Evolutionary conservation across 176 grass and related monocot species (phyloP).

Genomic region (Rhynchospora breviuscula): DNA sequence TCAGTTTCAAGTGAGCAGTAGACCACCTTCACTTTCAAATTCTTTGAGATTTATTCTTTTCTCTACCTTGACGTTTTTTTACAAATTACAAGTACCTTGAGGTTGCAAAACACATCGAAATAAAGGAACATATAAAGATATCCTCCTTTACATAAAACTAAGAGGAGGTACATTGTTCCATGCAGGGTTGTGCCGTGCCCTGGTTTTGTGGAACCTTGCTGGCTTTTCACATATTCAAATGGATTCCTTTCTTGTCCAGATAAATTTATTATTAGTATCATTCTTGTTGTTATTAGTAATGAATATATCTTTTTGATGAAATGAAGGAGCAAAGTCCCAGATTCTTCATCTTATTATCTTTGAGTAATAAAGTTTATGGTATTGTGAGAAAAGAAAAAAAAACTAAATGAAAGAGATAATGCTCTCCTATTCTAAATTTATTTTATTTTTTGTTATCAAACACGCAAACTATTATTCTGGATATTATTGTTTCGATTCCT

Average conservation of each 20-base stretch:
- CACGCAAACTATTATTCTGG: no score
- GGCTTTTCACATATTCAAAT: background rate
- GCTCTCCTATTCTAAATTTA: no score
- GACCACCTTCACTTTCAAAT: background rate
- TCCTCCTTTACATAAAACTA: background rate
- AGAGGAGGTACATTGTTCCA: background rate
- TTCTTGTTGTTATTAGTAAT: background rate
- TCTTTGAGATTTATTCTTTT: background rate
- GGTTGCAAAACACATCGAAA: background rate
- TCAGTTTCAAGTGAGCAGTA: background rate
- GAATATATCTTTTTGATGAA: no score
- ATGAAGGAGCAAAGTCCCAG: no score
- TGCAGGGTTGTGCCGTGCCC: background rate
- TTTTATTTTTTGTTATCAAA: no score
- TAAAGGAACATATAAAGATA: background rate
- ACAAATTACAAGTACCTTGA: background rate
- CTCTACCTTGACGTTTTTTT: background rate
- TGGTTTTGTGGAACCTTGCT: slow-evolving; percentile 12
- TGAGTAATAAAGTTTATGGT: no score
- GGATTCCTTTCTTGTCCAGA: slow-evolving; percentile 10
- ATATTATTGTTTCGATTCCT: no score
- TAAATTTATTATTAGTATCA: background rate
- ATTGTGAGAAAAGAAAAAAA: no score
- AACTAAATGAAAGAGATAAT: no score
- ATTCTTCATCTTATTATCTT: no score